A percentile compares a stretch with the other conserved stretches of the same genome.
These are phyloP conservation scores for Quercus glauca DNA, from an alignment of 306 rosid genomes.

Conservation along the genomic window DNA sequence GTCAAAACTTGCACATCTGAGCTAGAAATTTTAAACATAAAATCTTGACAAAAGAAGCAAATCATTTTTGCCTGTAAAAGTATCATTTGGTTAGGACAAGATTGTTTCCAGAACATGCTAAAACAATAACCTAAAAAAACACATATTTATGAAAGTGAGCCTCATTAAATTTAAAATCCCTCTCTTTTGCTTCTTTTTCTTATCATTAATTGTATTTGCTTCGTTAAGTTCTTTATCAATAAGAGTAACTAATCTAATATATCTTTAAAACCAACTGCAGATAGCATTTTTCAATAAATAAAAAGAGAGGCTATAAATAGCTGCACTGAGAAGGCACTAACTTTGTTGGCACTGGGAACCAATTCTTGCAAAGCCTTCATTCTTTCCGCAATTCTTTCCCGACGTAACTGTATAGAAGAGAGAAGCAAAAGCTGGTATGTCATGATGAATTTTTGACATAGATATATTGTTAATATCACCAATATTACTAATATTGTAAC, in stretches of 20 bases:
- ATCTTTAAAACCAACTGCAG: neutral
- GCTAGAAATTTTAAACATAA: neutral
- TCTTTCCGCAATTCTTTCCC: slow-evolving; percentile 99
- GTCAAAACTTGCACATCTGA: neutral
- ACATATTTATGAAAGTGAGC: neutral
- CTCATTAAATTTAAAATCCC: neutral
- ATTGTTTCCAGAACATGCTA: neutral
- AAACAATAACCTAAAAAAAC: no score
- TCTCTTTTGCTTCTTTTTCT: neutral
- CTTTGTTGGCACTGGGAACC: slow-evolving; percentile 94
- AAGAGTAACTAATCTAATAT: neutral
- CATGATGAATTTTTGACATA: neutral
- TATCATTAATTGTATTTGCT: neutral
- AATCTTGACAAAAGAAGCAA: neutral
- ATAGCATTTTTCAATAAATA: neutral
- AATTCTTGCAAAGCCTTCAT: slow-evolving; percentile 98
- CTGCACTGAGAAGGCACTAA: slow-evolving; percentile 24
- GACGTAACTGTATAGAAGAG: slow-evolving; percentile 64
- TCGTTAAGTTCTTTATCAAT: neutral
- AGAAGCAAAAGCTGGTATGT: neutral
- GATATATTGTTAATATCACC: neutral
- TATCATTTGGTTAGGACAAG: neutral
- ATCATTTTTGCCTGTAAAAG: neutral
- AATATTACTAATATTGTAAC: neutral
- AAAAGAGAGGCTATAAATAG: neutral